Evolutionary conservation across 108 stramenopile genomes (phyloP), one percentile per base, ranked within the genome.

Genomic region (Conticribra weissflogii): DNA sequence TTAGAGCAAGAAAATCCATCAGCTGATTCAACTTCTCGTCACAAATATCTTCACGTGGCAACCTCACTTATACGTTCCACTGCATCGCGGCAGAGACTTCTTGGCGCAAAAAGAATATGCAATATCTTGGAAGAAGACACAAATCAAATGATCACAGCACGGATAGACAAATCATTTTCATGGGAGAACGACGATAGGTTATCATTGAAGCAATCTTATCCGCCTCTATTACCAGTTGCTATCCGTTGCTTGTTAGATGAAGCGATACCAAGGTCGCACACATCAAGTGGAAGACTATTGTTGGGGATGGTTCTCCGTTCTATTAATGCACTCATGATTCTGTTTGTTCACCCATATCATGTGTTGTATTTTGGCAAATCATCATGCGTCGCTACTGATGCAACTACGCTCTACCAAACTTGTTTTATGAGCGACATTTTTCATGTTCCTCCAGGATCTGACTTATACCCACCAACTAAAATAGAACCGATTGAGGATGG

Each of bases 181-280:
- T 41, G 7, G 9, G 53, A 34, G 23, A 3, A 68, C 41, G 54
- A 74, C 25, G 60, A 76, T 32, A 67, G 41, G 25, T 54, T 22
- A 23, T 16, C 58, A 54, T 34, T 65, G 34, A 46, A 47, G 63
- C 32, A 51, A 3, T 41, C 44, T 0, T 85, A 79, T 68, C 94
- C 91, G 8, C 16, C 63, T 2, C 57, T 91, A 4, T 76, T 95
- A 15, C 88, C 94, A 33, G 91, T 93, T 29, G 84, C 91, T 17
- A 44, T 91, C 45, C 80, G 94, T 27, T 95, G 91, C 71, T 72
- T 95, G 12, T 66, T 95, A 58, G 93, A 95, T 72, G 81, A 81
- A 47, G 73, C 84, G 1, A 59, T 80, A 49, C 48, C 65, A 3
- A 53, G 54, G 1, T 57, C 51, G 29, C 72, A 74, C 45, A 78